Percentiles rank a stretch among this genome's conserved stretches.
phyloP scores from a whole-genome alignment of 225 moss, liverwort and hornwort species.

The Straminergon stramineum region DNA sequence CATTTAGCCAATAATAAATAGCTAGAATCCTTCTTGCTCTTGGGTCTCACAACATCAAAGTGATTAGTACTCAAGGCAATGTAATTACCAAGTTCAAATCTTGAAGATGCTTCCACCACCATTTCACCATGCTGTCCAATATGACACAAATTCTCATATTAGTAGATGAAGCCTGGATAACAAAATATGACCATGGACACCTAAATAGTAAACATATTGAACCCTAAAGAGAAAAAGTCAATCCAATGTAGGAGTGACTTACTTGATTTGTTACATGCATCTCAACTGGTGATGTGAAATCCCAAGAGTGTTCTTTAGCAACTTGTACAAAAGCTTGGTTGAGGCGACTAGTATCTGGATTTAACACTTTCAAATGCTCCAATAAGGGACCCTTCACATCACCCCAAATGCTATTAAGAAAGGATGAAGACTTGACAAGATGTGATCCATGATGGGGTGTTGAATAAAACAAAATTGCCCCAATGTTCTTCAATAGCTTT shows the following conservation, averaged over 20 bases:
- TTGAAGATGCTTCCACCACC: too few species aligned
- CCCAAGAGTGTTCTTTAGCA: too few species aligned
- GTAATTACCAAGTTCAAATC: background rate
- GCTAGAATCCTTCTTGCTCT: background rate
- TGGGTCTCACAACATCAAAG: background rate
- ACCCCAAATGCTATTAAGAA: background rate
- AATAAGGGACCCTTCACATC: background rate
- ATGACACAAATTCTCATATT: background rate
- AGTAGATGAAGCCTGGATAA: background rate
- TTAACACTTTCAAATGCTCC: background rate
- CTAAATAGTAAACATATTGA: too few species aligned
- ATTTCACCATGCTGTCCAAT: too few species aligned
- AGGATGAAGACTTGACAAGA: fast-evolving
- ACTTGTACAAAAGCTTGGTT: background rate
- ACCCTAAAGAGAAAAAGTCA: too few species aligned
- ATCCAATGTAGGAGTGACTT: too few species aligned
- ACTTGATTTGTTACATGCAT: too few species aligned
- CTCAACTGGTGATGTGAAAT: too few species aligned
- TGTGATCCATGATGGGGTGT: background rate
- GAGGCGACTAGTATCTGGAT: background rate
- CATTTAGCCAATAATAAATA: background rate
- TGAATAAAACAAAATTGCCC: background rate
- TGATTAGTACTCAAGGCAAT: fast-evolving
- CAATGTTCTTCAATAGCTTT: background rate
- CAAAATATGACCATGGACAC: too few species aligned